Evolutionary conservation across 371 early-diverging fungal genomes (phyloP), one percentile per base, ranked within the genome.

Genomic region (Actinomortierella ambigua): DNA sequence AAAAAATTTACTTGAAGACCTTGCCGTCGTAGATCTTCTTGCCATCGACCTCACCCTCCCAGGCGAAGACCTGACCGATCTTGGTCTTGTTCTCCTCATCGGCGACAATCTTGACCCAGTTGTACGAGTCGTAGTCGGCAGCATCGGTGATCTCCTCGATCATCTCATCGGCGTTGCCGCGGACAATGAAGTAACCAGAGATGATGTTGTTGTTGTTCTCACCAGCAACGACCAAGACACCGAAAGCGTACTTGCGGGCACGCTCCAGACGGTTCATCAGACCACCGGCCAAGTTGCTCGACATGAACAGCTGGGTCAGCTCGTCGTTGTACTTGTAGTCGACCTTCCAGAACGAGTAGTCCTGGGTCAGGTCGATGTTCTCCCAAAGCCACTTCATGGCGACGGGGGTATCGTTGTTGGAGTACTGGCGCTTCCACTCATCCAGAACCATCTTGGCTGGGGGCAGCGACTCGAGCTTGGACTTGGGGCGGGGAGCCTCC

Each of bases 391-490:
- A 97, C 83, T 95, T 83, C 82, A 91, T 83, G 68, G 96, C 94
- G 55, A 82, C 86, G 62, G 94, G 93, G 65, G 90, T 89, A 61
- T 95, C 92, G 81, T 95, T 95, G 93, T 97, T 97, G 56, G 94
- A 94, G 90, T 97, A 97, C 82, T 91, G 87, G 61, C 96, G 90
- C 89, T 97, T 96, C 97, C 96, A 97, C 68, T 90, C 91, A 62
- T 97, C 96, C 59, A 96, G 69, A 71, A 82, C 76, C 81, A 96
- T 89, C 68, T 80, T 69, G 76, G 94, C 89, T 57, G 90, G 86
- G 63, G 96, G 95, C 77, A 96, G 85, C 64, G 88, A 80, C 71
- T 97, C 96, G 68, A 95, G 81, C 79, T 89, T 88, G 86, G 90
- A 93, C 93, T 95, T 95, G 75, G 87, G 90, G 88, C 95, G 94